Conservation (phyloP, 768 basidiomycete species). For the Trametes punicea region DNA sequence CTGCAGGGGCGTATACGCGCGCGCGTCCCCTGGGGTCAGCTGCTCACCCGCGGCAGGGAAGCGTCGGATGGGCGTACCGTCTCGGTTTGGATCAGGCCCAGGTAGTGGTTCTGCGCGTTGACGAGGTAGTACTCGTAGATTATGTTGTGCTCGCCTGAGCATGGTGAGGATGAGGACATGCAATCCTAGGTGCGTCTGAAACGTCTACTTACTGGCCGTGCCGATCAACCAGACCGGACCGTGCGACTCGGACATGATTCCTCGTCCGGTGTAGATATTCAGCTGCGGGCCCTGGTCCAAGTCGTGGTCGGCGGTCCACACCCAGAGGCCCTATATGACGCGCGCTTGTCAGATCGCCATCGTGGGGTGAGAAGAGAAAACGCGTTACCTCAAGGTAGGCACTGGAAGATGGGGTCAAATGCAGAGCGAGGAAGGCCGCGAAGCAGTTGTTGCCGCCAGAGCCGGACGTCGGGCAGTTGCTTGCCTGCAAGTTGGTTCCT, state of each 20-base stretch:
- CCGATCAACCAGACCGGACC: constrained; percentile 85
- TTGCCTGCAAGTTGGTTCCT: constrained; percentile 30
- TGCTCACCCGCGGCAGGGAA: neutral
- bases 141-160: constrained; percentile 57
- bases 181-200: neutral
- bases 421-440: constrained; percentile 64
- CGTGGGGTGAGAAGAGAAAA: constrained; percentile 39
- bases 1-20: constrained; percentile 30
- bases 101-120: constrained; percentile 62
- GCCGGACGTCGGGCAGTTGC: constrained; percentile 36
- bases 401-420: constrained; percentile 43
- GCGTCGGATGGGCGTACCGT: constrained; percentile 17
- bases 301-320: constrained; percentile 83
- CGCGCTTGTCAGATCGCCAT: neutral
- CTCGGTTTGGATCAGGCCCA: constrained; percentile 74
- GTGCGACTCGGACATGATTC: constrained; percentile 66
- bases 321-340: constrained; percentile 43
- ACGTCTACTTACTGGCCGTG: constrained; percentile 39
- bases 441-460: constrained; percentile 44
- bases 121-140: constrained; percentile 69
- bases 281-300: constrained; percentile 57
- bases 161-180: neutral
- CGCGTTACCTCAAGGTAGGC: constrained; percentile 55
- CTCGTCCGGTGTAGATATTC: constrained; percentile 60
- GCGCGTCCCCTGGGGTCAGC: neutral